phyloP scores from a whole-genome alignment of 1,139 yeast genomes.

The Spathaspora sp. region DNA sequence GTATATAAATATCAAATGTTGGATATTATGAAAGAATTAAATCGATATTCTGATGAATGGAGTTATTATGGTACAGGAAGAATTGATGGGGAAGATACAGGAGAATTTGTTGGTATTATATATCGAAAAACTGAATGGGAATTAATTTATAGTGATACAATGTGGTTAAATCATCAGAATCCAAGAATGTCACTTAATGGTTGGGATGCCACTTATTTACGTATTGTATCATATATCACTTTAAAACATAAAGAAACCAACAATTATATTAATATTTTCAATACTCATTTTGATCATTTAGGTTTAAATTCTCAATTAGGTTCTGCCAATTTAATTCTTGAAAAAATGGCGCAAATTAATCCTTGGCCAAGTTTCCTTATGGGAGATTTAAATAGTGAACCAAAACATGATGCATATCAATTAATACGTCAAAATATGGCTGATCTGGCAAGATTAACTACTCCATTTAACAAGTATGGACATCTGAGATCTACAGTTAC shows the following conservation, averaged over 20 bases:
- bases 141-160: conserved; percentile 27
- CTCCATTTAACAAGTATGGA: conserved; percentile 38
- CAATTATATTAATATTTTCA: conserved; percentile 43
- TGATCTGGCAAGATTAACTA: conserved; percentile 29
- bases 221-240: conserved; percentile 49
- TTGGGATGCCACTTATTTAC: conserved; percentile 55
- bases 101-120: conserved; percentile 38
- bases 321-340: conserved; percentile 46
- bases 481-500: conserved; percentile 47
- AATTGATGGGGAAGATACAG: conserved; percentile 30
- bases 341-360: conserved; percentile 37
- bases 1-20: conserved; percentile 34
- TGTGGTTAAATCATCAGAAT: conserved; percentile 35
- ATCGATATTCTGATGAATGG: conserved; percentile 29
- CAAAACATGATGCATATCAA: conserved; percentile 48
- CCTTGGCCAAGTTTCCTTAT: conserved; percentile 37
- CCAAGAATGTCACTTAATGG: conserved; percentile 35
- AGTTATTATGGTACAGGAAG: conserved; percentile 34
- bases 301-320: conserved; percentile 49
- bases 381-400: conserved; percentile 59
- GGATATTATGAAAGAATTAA: conserved; percentile 30
- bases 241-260: conserved; percentile 28
- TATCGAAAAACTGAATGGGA: conserved; percentile 33
- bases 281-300: conserved; percentile 59
- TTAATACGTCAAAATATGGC: conserved; percentile 29